Evolutionary conservation across 2,329 filamentous ascomycete genomes (phyloP).

Genomic region (Aspergillus niger): DNA sequence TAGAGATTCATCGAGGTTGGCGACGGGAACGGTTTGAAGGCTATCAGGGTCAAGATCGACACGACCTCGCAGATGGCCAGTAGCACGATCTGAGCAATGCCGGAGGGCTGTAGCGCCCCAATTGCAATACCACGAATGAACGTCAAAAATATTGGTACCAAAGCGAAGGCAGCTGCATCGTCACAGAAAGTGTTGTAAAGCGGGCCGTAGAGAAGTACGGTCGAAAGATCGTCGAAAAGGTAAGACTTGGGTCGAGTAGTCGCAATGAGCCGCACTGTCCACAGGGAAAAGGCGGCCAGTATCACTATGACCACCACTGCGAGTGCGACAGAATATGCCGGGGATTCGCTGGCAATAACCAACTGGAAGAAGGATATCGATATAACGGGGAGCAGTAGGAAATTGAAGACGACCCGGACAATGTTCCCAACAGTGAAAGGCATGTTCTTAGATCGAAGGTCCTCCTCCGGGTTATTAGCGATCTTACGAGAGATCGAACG

Average conservation of each 20-base stretch:
- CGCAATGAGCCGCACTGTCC: constrained; percentile 79
- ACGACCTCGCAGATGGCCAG: constrained; percentile 94
- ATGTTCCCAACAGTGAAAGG: constrained; percentile 80
- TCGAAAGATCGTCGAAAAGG: constrained; percentile 90
- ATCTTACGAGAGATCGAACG: constrained; percentile 76
- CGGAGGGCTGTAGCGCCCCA: constrained; percentile 87
- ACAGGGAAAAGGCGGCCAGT: constrained; percentile 72
- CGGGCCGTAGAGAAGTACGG: constrained; percentile 84
- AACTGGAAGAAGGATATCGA: constrained; percentile 89
- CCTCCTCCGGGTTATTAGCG: constrained; percentile 75
- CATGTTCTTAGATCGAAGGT: constrained; percentile 85
- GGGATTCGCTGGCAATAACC: constrained; percentile 69
- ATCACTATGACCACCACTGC: constrained; percentile 74
- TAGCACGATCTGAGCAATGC: constrained; percentile 88
- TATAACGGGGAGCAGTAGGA: constrained; percentile 83
- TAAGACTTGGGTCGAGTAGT: constrained; percentile 79
- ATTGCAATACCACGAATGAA: constrained; percentile 86
- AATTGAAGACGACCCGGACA: constrained; percentile 87
- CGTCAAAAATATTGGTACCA: constrained; percentile 82
- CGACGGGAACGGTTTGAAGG: constrained; percentile 85
- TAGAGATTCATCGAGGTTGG: constrained; percentile 98
- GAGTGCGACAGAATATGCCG: constrained; percentile 69
- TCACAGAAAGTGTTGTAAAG: constrained; percentile 98
- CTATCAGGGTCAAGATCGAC: constrained; percentile 80
- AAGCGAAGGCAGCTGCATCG: constrained; percentile 83